A percentile compares a stretch with the other conserved stretches of the same genome.
Evolutionary conservation across 2,329 filamentous ascomycete species (phyloP).

Genomic region (Cercospora citrullina): DNA sequence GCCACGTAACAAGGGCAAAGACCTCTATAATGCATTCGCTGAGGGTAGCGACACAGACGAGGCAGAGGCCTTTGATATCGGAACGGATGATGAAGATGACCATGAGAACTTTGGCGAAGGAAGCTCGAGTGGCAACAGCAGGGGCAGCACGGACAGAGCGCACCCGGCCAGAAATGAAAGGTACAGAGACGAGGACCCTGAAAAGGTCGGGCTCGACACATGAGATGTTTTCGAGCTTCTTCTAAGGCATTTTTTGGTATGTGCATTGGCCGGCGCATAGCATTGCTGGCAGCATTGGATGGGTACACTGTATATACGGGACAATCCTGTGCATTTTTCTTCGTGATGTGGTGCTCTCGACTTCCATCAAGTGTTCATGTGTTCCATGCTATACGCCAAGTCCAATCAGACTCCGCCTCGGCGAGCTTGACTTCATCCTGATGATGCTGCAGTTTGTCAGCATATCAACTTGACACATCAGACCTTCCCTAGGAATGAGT

Average conservation of each 20-base stretch:
- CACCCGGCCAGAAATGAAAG: constrained; percentile 18
- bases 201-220: constrained; percentile 14
- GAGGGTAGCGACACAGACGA: constrained; percentile 78
- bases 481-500: not conserved
- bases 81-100: constrained; percentile 29
- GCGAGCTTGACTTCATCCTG: constrained; percentile 3
- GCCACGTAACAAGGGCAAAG: constrained; percentile 68
- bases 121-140: constrained; percentile 18
- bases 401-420: constrained; percentile 2
- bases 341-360: not conserved
- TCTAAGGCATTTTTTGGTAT: not conserved
- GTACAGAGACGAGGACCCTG: constrained; percentile 27
- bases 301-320: not conserved
- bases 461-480: not conserved
- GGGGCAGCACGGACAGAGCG: constrained; percentile 8
- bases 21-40: constrained; percentile 96
- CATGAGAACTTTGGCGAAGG: constrained; percentile 23
- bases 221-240: not conserved
- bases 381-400: not conserved
- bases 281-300: not conserved
- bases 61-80: constrained; percentile 35
- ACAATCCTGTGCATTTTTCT: not conserved
- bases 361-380: not conserved
- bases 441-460: not conserved
- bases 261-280: constrained; percentile 1